Conservation (phyloP, 1,139 yeast species). For the Candida sojae region DNA sequence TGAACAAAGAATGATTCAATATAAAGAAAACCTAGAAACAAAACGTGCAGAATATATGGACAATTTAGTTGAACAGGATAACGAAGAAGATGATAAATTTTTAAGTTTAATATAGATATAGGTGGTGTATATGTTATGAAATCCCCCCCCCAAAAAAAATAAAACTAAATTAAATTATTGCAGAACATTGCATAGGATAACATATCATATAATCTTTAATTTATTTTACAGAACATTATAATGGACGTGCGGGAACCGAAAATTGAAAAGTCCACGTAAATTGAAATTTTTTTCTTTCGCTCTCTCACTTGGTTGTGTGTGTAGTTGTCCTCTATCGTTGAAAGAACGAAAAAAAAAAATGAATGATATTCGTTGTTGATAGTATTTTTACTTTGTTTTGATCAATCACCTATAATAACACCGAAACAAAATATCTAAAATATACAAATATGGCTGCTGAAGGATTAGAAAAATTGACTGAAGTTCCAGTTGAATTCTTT, state of each 20-base stretch:
- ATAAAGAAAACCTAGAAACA: slow-evolving; percentile 25
- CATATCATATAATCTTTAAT: too few species aligned
- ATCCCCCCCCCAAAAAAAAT: too few species aligned
- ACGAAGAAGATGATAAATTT: slow-evolving; percentile 31
- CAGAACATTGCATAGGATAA: too few species aligned
- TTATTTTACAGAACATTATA: background rate
- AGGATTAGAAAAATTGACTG: slow-evolving; percentile 81
- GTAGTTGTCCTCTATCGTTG: background rate
- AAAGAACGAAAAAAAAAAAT: background rate
- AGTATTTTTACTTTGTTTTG: background rate
- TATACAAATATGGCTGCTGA: slow-evolving; percentile 49
- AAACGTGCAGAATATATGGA: slow-evolving; percentile 31
- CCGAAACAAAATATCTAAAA: slow-evolving; percentile 7
- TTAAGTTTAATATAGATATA: slow-evolving; percentile 31
- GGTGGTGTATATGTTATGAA: background rate
- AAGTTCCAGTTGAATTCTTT: slow-evolving; percentile 87
- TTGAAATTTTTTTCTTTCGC: slow-evolving; percentile 1
- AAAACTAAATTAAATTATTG: too few species aligned
- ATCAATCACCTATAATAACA: background rate
- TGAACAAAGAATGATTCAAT: slow-evolving; percentile 22
- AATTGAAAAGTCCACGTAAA: slow-evolving; percentile 1
- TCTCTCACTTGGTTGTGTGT: background rate
- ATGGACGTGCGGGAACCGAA: background rate
- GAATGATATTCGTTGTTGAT: background rate
- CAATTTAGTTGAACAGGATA: slow-evolving; percentile 25